Evolutionary conservation across 768 basidiomycete species (phyloP).

Genomic region (Mycena crocata): DNA sequence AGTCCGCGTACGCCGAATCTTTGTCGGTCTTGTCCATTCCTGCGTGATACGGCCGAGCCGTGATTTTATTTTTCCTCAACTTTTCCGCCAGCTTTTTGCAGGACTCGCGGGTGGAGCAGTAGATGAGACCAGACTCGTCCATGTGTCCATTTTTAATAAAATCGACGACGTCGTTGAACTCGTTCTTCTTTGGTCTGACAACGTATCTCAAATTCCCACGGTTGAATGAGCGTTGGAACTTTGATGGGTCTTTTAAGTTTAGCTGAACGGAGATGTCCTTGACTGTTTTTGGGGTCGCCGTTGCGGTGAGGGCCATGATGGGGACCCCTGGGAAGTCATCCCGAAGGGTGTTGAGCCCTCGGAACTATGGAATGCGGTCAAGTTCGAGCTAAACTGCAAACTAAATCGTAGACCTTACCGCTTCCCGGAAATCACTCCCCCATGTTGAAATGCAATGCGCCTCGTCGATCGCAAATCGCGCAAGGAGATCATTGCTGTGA

Average conservation of each 20-base stretch:
- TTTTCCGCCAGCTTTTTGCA: not conserved
- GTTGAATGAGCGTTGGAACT: slow-evolving; percentile 70
- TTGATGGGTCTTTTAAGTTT: slow-evolving; percentile 43
- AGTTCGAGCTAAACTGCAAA: not conserved
- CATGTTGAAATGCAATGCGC: slow-evolving; percentile 20
- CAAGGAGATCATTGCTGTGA: not conserved
- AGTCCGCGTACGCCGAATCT: not conserved
- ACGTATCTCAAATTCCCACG: slow-evolving; percentile 76
- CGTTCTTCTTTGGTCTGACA: slow-evolving; percentile 57
- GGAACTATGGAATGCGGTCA: no score
- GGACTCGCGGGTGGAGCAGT: not conserved
- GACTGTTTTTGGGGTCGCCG: slow-evolving; percentile 68
- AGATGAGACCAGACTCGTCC: slow-evolving; percentile 13
- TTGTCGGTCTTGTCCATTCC: not conserved
- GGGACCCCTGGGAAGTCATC: slow-evolving; percentile 70
- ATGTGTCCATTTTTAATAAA: not conserved
- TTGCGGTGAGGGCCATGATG: slow-evolving; percentile 83
- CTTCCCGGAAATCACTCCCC: slow-evolving; percentile 3
- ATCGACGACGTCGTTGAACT: not conserved
- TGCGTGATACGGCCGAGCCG: slow-evolving; percentile 12
- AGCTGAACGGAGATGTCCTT: slow-evolving; percentile 69
- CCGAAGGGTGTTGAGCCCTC: slow-evolving; percentile 59
- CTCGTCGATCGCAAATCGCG: slow-evolving; percentile 26
- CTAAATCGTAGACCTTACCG: not conserved
- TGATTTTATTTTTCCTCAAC: not conserved